Evolutionary conservation across 1,139 yeast genomes (phyloP).

Genomic region (Geotrichum aggregatum): DNA sequence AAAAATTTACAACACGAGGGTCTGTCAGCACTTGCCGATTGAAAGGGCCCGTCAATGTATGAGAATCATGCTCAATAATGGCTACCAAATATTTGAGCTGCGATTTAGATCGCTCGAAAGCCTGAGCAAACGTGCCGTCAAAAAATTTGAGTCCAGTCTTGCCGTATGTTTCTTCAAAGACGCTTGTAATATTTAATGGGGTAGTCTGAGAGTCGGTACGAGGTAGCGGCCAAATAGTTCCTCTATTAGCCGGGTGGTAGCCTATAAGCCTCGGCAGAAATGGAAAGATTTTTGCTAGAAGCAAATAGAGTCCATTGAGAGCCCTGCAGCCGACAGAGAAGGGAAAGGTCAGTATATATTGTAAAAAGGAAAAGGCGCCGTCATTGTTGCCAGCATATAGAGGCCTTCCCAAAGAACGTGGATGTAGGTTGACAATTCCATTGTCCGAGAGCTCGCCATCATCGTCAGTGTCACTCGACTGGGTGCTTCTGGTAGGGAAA

Average conservation of each 20-base stretch:
- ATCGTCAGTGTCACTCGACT: background rate
- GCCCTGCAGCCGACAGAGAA: conserved; percentile 32
- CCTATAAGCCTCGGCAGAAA: conserved; percentile 38
- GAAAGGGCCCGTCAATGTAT: conserved; percentile 56
- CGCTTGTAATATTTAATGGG: conserved; percentile 41
- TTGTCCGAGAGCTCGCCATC: background rate
- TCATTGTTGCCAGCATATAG: background rate
- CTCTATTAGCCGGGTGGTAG: conserved; percentile 36
- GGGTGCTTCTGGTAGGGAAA: too few species aligned
- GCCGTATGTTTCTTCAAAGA: conserved; percentile 41
- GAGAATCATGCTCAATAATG: conserved; percentile 66
- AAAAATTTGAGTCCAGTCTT: conserved; percentile 42
- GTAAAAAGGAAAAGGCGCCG: conserved; percentile 29
- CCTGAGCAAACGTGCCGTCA: conserved; percentile 74
- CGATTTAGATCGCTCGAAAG: conserved; percentile 60
- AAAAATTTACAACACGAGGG: conserved; percentile 49
- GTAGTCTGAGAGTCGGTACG: conserved; percentile 39
- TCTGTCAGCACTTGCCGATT: conserved; percentile 55
- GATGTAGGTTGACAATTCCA: too few species aligned
- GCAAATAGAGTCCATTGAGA: conserved; percentile 32
- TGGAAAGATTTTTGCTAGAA: conserved; percentile 37
- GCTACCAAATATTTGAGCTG: conserved; percentile 68
- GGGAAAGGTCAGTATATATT: conserved; percentile 35
- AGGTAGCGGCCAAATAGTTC: conserved; percentile 33
- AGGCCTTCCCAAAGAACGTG: too few species aligned